A percentile compares a stretch with the other conserved stretches of the same genome.
Evolutionary conservation across 306 rosid species (phyloP).

Genomic region (Phaseolus lunatus): DNA sequence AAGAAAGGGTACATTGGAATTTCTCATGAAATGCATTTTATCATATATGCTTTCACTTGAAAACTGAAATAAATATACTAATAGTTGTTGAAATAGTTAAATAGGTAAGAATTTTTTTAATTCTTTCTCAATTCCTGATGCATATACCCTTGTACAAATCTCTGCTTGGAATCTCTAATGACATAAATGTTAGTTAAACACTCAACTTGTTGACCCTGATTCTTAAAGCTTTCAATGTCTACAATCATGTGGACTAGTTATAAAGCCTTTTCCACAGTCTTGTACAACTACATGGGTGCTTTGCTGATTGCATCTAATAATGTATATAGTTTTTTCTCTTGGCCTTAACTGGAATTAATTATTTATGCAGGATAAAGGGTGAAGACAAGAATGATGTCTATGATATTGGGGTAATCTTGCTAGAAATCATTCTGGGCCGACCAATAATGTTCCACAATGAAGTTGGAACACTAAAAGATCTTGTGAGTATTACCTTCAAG

Average conservation of each 20-base stretch:
- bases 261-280: not conserved
- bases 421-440: conserved; percentile 88
- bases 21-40: not conserved
- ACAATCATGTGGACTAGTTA: not conserved
- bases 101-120: not conserved
- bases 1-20: not conserved
- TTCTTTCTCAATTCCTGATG: not conserved
- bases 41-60: conserved; percentile 11
- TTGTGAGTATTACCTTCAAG: conserved; percentile 64
- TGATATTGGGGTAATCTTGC: conserved; percentile 85
- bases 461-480: conserved; percentile 82
- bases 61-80: not conserved
- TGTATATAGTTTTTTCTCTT: not conserved
- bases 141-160: not conserved
- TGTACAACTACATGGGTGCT: not conserved
- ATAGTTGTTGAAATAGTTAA: not conserved
- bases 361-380: conserved; percentile 58
- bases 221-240: not conserved
- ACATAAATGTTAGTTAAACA: not conserved
- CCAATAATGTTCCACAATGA: conserved; percentile 83
- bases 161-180: not conserved
- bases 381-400: conserved; percentile 83
- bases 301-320: not conserved
- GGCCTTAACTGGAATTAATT: conserved; percentile 6
- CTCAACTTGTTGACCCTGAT: not conserved